Base-by-base conservation (phyloP, 2,329 filamentous ascomycete species). In the Ophiostoma ips region DNA sequence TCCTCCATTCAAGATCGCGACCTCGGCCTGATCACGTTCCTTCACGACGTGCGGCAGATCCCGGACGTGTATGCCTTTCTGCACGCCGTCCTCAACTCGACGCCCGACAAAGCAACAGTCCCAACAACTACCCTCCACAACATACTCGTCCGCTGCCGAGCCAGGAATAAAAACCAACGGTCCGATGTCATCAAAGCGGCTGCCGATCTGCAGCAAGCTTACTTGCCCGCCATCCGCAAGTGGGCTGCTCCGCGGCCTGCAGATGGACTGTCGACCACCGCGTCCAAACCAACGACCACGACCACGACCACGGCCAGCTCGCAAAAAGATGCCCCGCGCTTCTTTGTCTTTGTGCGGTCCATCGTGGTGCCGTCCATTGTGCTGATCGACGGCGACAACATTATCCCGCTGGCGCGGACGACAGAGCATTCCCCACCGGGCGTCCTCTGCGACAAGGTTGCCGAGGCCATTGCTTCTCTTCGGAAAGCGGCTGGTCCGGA, bases 51-150 rank as follows among this genome's bases (percentile, higher is more conserved):
- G 16, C 18, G 19, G 28, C 37, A 50, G 6, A 53, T 55, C 30
- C 51, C 51, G 1, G 49, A 55, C n/a, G 35, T 55, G 2, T 53
- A 53, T n/a, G 49, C 51, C 2, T 49, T 55, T 12, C 21, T 55
- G 34, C 53, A 55, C 21, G 51, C 47, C 18, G 47, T 50, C 5
- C 31, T 53, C 13, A 53, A 55, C 44, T 41, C 46, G 40, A 43
- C 15, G 2, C 40, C 24, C 11, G 28, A 28, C 24, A 28, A 4
- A 4, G 24, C 24, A 28, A 28, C 24, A 28, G 24, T 28, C 24
- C 24, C 24, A 28, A 28, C 24, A 5, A n/a, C 24, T 4, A 8
- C 8, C 24, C 24, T 28, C 24, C 24, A 28, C 24, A 28, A 28
- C 24, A 28, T 28, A 4, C 24, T 28, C 24, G 24, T 8, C 24